phyloP scores from a whole-genome alignment of 2,329 filamentous ascomycete genomes.

The Thielaviopsis populi region DNA sequence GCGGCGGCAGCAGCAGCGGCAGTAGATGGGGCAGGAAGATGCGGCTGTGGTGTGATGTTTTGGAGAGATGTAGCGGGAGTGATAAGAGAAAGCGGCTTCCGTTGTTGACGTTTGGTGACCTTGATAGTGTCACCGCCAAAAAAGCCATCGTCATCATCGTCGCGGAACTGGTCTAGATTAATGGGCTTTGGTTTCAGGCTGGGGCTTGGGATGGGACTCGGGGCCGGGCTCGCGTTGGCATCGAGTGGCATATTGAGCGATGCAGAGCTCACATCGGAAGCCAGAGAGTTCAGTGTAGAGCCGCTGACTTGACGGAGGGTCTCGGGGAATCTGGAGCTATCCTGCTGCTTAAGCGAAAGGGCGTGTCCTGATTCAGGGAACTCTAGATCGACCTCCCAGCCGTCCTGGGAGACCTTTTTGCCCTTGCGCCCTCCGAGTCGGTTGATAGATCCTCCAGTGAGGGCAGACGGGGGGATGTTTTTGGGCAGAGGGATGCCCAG shows the following conservation, averaged over 20 bases:
- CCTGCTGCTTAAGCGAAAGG: conserved; percentile 50
- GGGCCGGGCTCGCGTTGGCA: conserved; percentile 10
- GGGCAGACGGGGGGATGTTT: conserved; percentile 73
- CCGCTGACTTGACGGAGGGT: conserved; percentile 51
- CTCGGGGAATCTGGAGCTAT: conserved; percentile 49
- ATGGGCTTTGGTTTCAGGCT: conserved; percentile 25
- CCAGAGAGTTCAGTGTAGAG: conserved; percentile 38
- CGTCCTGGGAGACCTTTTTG: conserved; percentile 58
- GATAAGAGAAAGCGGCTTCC: conserved; percentile 38
- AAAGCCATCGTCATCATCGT: conserved; percentile 46
- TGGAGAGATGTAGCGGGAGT: conserved; percentile 42
- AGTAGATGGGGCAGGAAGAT: conserved; percentile 8
- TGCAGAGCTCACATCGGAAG: conserved; percentile 29
- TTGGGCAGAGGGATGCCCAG: conserved; percentile 83
- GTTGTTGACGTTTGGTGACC: conserved; percentile 43
- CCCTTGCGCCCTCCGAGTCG: conserved; percentile 63
- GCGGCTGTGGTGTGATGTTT: conserved; percentile 3
- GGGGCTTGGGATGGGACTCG: conserved; percentile 22
- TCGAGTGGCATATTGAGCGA: conserved; percentile 21
- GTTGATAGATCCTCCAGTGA: conserved; percentile 88
- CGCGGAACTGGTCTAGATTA: conserved; percentile 49
- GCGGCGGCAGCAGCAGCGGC: conserved; percentile 23
- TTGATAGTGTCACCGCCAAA: conserved; percentile 58
- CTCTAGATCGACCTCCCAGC: conserved; percentile 69
- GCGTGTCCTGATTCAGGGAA: conserved; percentile 43